Base-by-base conservation (phyloP, 306 rosid genomes). In the Parietaria judaica region DNA sequence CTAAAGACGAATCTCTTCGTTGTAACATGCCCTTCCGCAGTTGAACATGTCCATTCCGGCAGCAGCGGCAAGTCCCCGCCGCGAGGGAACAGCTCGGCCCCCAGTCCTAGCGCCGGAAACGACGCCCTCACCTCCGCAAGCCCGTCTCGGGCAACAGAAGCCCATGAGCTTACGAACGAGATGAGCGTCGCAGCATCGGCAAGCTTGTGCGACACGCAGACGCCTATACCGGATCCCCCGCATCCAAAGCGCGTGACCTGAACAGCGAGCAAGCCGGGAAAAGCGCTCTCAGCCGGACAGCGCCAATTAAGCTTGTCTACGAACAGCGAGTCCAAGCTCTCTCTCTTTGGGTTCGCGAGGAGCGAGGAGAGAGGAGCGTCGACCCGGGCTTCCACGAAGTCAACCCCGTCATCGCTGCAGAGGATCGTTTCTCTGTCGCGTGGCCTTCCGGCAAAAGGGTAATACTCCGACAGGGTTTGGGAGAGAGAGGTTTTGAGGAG, bases 371-470 rank as follows among this genome's bases (percentile, higher is more conserved):
- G 66, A 11, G 66, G 37, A 36, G 47, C 6, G 16, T 14, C 53
- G 51, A 79, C 14, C 8, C 11, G 59, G 12, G 78, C 68, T n/a
- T 75, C 74, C 0, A 75, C 41, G n/a, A 81, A 77, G 11, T 52
- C 35, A 57, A 65, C 85, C 0, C 95, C 95, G 41, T 79, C 71
- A 54, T 86, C 95, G 52, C 77, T 79, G 67, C 87, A 81, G 1
- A 79, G 80, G 1, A 84, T 63, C 36, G 60, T 66, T 9, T 45
- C 7, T 51, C 56, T 48, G 16, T 73, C 81, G 69, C 17, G 69
- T 58, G 69, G 3, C 16, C 59, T 76, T 0, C 87, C 85, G 3
- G 91, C 83, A 15, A 83, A 60, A 0, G 84, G 90, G 65, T 86
- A 83, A 70, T 81, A 86, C 7, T 3, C 14, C 11, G 85, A 47